Conservation (phyloP, 345 rosid genomes). For the Toxicodendron radicans region DNA sequence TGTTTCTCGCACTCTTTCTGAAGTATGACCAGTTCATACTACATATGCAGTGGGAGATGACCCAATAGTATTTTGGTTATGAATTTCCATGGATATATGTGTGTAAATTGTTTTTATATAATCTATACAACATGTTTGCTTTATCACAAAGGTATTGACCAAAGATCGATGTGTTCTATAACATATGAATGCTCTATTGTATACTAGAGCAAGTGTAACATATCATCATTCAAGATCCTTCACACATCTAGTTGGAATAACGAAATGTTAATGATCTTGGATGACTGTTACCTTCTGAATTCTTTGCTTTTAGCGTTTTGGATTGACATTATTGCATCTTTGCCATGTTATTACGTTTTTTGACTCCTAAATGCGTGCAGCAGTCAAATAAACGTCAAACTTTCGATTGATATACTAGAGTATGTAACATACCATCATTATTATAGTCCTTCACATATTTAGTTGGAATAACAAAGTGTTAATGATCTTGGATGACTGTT, state of each 20-base stretch:
- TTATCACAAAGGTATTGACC: background rate
- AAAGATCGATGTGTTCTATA: background rate
- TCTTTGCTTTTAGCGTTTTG: background rate
- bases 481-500: background rate
- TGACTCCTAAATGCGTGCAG: too few species aligned
- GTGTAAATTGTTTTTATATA: background rate
- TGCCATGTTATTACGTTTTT: too few species aligned
- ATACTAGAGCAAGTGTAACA: background rate
- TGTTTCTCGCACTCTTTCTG: constrained; percentile 6
- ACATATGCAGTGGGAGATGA: constrained; percentile 9
- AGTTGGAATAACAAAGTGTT: constrained; percentile 17
- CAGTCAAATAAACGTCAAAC: background rate
- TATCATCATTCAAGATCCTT: constrained; percentile 9
- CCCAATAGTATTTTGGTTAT: constrained; percentile 7
- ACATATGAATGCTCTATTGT: background rate
- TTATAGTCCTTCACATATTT: constrained; percentile 14
- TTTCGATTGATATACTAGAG: background rate
- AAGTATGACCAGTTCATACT: constrained; percentile 2
- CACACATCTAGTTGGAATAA: constrained; percentile 21
- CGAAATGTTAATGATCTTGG: background rate
- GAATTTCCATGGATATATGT: constrained; percentile 1
- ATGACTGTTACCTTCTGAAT: background rate
- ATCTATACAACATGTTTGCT: constrained; percentile 7
- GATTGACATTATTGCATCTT: too few species aligned
- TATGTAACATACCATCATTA: constrained; percentile 5